A percentile compares a stretch with the other conserved stretches of the same genome.
Evolutionary conservation across 2,329 filamentous ascomycete species (phyloP).

Genomic region (Penicillium rolfsii): DNA sequence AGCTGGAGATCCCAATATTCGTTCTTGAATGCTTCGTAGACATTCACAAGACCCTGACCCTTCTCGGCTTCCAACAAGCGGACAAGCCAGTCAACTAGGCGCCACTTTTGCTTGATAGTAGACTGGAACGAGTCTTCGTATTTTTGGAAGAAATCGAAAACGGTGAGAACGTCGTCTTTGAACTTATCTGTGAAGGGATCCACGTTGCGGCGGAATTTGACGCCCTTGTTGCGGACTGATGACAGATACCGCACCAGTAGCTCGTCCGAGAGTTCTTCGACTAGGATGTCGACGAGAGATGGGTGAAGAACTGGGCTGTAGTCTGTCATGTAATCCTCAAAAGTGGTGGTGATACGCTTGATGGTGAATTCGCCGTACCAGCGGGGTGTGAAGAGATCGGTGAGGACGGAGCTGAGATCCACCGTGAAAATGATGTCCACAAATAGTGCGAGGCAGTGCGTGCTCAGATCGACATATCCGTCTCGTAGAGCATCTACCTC

Average conservation of each 20-base stretch:
- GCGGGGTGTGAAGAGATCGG: conserved; percentile 84
- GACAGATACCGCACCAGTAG: conserved; percentile 83
- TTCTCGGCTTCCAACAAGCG: conserved; percentile 75
- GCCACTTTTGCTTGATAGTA: conserved; percentile 87
- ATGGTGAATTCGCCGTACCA: conserved; percentile 90
- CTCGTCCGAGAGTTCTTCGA: conserved; percentile 91
- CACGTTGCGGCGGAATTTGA: conserved; percentile 74
- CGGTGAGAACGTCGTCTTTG: conserved; percentile 86
- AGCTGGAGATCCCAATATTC: conserved; percentile 94
- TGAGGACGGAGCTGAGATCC: conserved; percentile 81
- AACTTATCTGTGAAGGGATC: conserved; percentile 93
- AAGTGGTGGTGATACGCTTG: conserved; percentile 91
- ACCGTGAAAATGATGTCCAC: conserved; percentile 84
- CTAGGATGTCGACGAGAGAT: conserved; percentile 84
- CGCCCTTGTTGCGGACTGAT: conserved; percentile 83
- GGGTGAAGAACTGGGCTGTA: conserved; percentile 84
- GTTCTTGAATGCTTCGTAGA: conserved; percentile 81
- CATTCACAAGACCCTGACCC: conserved; percentile 70
- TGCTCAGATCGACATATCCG: conserved; percentile 92
- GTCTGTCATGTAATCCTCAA: conserved; percentile 91
- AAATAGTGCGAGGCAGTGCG: conserved; percentile 88
- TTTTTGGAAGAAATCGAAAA: conserved; percentile 83
- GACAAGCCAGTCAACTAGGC: conserved; percentile 83
- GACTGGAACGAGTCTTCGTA: conserved; percentile 71
- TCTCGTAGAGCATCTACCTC: conserved; percentile 79